Conservation (phyloP, 2,329 filamentous ascomycete genomes). For the Pseudonectria buxi region DNA sequence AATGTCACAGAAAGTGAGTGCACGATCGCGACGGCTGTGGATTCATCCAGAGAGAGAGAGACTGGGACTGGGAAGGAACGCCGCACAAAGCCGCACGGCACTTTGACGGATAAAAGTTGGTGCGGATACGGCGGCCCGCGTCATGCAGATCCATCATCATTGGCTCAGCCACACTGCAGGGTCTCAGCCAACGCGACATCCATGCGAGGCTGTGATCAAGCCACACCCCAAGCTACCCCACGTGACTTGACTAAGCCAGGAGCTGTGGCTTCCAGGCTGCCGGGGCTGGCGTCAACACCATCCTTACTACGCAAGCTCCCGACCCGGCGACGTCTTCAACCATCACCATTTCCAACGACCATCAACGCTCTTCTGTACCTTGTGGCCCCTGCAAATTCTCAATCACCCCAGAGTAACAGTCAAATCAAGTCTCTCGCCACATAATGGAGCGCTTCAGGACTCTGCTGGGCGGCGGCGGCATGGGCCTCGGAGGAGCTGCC, state of each 20-base stretch:
- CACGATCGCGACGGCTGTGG: too few species aligned
- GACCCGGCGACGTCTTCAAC: conserved; percentile 13
- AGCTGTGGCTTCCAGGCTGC: conserved; percentile 26
- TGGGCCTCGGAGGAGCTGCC: conserved; percentile 51
- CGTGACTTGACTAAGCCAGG: conserved; percentile 24
- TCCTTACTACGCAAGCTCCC: conserved; percentile 18
- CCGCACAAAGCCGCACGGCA: too few species aligned
- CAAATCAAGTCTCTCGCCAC: conserved; percentile 1
- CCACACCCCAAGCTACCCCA: conserved; percentile 10
- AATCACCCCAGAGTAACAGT: background rate
- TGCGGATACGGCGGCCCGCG: background rate
- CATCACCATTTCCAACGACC: conserved; percentile 9
- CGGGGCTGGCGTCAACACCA: conserved; percentile 29
- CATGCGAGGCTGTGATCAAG: conserved; percentile 5
- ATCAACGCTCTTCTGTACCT: conserved; percentile 1
- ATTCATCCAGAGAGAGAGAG: too few species aligned
- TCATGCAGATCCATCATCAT: background rate
- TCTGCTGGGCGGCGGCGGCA: conserved; percentile 73
- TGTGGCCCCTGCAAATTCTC: conserved; percentile 5
- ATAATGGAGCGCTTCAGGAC: conserved; percentile 87
- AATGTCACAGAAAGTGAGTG: too few species aligned
- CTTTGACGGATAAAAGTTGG: background rate
- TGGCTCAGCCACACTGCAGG: background rate
- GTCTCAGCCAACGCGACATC: background rate
- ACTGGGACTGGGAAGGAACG: too few species aligned